phyloP scores from a whole-genome alignment of 2,329 filamentous ascomycete species.

The Colletotrichum plurivorum region DNA sequence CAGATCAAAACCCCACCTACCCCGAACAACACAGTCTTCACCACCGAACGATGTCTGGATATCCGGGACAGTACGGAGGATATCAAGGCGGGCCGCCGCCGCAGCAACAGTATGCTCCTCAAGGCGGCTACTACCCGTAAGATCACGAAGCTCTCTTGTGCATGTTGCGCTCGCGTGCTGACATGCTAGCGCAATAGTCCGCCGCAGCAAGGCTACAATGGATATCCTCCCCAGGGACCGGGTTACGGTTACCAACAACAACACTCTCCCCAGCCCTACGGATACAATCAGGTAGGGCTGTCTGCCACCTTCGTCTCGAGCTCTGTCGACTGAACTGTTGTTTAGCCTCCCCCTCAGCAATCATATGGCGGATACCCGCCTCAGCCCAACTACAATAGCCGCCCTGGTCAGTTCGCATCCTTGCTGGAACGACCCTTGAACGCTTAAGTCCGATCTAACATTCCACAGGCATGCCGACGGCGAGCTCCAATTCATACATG shows the following conservation, averaged over 20 bases:
- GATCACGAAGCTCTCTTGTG: conserved; percentile 50
- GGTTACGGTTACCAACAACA: conserved; percentile 64
- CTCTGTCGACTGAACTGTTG: conserved; percentile 41
- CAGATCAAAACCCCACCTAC: neutral
- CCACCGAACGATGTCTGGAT: conserved; percentile 71
- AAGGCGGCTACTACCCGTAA: conserved; percentile 66
- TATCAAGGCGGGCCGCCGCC: conserved; percentile 53
- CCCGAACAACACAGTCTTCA: conserved; percentile 5
- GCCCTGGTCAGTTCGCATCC: conserved; percentile 59
- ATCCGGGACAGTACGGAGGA: conserved; percentile 67
- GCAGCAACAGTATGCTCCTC: conserved; percentile 55
- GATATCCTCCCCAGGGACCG: conserved; percentile 58
- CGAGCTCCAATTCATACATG: conserved; percentile 67
- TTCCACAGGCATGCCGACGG: conserved; percentile 55
- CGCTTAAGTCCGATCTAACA: conserved; percentile 10
- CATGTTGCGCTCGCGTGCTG: conserved; percentile 43
- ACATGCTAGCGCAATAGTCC: conserved; percentile 46
- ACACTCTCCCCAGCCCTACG: conserved; percentile 63
- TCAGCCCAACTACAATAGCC: conserved; percentile 62
- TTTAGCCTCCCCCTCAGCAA: conserved; percentile 55
- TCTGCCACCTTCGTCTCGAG: conserved; percentile 1
- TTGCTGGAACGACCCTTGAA: neutral
- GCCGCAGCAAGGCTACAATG: conserved; percentile 62
- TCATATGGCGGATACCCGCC: conserved; percentile 61
- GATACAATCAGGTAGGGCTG: conserved; percentile 57